These are phyloP conservation scores for Mycena leptocephala DNA, from an alignment of 768 basidiomycete genomes.

Conservation along the genomic window DNA sequence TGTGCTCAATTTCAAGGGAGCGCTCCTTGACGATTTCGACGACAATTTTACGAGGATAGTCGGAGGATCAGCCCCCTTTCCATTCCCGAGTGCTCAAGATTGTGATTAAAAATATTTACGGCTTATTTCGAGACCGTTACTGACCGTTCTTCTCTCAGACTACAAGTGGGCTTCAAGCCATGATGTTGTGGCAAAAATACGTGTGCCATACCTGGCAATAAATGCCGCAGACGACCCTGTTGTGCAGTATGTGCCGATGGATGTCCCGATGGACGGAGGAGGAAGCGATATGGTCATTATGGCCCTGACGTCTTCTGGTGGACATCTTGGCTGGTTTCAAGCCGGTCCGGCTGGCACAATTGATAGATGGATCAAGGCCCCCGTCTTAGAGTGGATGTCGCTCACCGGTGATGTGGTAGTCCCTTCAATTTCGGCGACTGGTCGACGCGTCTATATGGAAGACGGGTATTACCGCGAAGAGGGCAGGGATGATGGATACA, in stretches of 20 bases:
- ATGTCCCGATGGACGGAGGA: conserved; percentile 72
- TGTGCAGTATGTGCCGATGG: conserved; percentile 74
- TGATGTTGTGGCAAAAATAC: conserved; percentile 69
- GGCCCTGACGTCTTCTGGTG: conserved; percentile 76
- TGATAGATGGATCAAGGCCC: conserved; percentile 79
- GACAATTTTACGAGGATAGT: conserved; percentile 76
- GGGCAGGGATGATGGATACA: conserved; percentile 71
- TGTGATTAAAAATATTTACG: conserved; percentile 36
- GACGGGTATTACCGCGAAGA: conserved; percentile 77
- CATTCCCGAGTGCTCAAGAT: conserved; percentile 61
- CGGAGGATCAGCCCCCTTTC: conserved; percentile 78
- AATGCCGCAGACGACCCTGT: conserved; percentile 88
- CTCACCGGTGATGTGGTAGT: conserved; percentile 70
- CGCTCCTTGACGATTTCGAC: conserved; percentile 74
- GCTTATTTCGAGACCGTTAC: neutral
- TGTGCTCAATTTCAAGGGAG: conserved; percentile 65
- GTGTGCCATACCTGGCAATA: conserved; percentile 83
- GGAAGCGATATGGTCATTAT: conserved; percentile 71
- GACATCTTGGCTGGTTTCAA: conserved; percentile 91
- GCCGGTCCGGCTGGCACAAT: conserved; percentile 54
- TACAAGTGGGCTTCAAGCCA: conserved; percentile 74
- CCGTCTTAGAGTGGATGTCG: conserved; percentile 82
- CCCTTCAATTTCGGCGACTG: conserved; percentile 47
- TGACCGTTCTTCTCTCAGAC: neutral
- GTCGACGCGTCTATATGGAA: conserved; percentile 56